A percentile compares a stretch with the other conserved stretches of the same genome.
Evolutionary conservation across 2,329 filamentous ascomycete genomes (phyloP).

Genomic region (Teratosphaeria nubilosa): DNA sequence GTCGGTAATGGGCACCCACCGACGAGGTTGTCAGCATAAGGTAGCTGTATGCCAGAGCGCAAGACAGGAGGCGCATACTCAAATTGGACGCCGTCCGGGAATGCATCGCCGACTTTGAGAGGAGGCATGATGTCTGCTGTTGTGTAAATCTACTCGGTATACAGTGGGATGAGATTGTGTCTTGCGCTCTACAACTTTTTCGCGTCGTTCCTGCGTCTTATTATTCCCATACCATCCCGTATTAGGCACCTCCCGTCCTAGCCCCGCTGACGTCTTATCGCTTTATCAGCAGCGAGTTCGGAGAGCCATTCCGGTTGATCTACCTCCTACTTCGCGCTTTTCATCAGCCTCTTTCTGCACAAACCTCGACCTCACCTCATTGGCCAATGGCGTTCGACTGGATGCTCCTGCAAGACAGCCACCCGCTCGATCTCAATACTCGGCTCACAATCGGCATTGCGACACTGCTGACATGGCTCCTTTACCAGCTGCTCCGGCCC

Average conservation of each 20-base stretch:
- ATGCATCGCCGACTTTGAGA: constrained; percentile 70
- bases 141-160: neutral
- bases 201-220: neutral
- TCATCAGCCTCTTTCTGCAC: neutral
- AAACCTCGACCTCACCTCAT: neutral
- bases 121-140: constrained; percentile 43
- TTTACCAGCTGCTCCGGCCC: neutral
- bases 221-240: neutral
- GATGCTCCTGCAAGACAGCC: neutral
- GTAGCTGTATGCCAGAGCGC: neutral
- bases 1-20: constrained; percentile 71
- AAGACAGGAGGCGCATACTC: constrained; percentile 40
- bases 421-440: neutral
- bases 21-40: constrained; percentile 22
- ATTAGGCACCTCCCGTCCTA: neutral
- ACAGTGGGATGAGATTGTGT: neutral
- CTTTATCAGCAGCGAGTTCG: neutral
- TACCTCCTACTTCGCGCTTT: neutral
- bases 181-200: neutral
- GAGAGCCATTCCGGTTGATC: neutral
- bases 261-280: neutral
- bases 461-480: constrained; percentile 3
- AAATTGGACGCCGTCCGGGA: constrained; percentile 74
- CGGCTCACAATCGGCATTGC: neutral
- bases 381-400: neutral